Evolutionary conservation across 2,329 filamentous ascomycete genomes (phyloP).

Genomic region (Stachybotrys chartarum): DNA sequence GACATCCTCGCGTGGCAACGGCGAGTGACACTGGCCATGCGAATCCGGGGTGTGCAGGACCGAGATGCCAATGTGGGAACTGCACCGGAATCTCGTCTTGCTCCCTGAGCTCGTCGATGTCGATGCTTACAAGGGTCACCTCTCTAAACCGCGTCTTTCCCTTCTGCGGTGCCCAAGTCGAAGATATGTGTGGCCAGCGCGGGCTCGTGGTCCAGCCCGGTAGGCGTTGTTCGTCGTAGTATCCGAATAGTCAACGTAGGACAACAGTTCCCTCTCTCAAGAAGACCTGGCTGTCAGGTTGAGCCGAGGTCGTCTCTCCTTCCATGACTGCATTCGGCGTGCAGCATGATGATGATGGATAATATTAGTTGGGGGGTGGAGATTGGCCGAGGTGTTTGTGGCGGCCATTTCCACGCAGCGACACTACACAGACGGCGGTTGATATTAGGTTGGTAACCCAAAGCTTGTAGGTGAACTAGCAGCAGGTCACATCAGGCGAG

Average conservation of each 20-base stretch:
- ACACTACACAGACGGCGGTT: no score
- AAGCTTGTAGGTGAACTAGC: no score
- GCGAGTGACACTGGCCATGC: slow-evolving; percentile 2
- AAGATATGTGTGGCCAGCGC: background rate
- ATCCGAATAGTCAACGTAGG: slow-evolving; percentile 5
- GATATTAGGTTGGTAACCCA: no score
- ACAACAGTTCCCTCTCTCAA: slow-evolving; percentile 4
- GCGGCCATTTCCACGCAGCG: no score
- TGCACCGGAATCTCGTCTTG: slow-evolving; percentile 2
- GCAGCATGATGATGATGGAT: background rate
- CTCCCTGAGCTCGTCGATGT: slow-evolving; percentile 3
- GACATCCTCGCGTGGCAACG: background rate
- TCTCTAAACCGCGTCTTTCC: background rate
- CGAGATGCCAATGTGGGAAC: slow-evolving; percentile 6
- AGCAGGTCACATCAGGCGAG: no score
- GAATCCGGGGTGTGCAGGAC: slow-evolving; percentile 4
- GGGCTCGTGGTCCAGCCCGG: background rate
- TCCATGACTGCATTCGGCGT: slow-evolving; percentile 1
- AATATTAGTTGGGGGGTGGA: no score
- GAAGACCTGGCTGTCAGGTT: slow-evolving; percentile 3
- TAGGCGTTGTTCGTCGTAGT: slow-evolving; percentile 1
- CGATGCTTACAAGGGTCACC: slow-evolving; percentile 3
- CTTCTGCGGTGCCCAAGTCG: background rate
- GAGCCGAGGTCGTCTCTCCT: background rate
- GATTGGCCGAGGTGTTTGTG: no score